Evolutionary conservation across 1,139 yeast species (phyloP).

Genomic region (Pichia sp.): DNA sequence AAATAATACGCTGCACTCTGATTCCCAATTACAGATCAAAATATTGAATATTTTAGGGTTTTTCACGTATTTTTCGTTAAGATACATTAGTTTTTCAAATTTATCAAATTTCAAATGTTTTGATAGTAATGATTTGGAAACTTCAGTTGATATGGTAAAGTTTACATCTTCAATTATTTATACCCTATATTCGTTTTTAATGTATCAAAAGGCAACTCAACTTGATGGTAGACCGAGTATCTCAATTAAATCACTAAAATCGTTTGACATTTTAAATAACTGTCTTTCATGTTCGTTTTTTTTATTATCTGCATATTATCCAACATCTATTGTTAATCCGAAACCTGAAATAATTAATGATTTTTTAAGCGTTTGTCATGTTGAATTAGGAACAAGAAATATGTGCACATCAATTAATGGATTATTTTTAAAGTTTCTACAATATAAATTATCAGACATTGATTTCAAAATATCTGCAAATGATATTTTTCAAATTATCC

Average conservation of each 20-base stretch:
- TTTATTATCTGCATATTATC: constrained; percentile 34
- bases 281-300: constrained; percentile 41
- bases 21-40: constrained; percentile 8
- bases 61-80: constrained; percentile 36
- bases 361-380: constrained; percentile 57
- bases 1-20: constrained; percentile 15
- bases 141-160: constrained; percentile 4
- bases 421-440: constrained; percentile 52
- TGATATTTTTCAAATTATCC: constrained; percentile 67
- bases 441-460: constrained; percentile 44
- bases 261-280: constrained; percentile 46
- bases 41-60: constrained; percentile 37
- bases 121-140: not conserved
- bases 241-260: constrained; percentile 25
- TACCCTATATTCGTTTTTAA: constrained; percentile 37
- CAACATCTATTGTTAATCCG: constrained; percentile 11
- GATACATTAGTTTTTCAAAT: constrained; percentile 27
- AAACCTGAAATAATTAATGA: constrained; percentile 33
- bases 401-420: constrained; percentile 68
- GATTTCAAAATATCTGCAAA: constrained; percentile 43
- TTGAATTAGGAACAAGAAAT: constrained; percentile 60
- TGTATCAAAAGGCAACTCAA: constrained; percentile 39
- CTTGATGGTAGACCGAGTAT: constrained; percentile 30
- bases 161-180: constrained; percentile 33
- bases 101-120: constrained; percentile 20